Conservation (phyloP, 768 basidiomycete species). For the Ramaria sp. region DNA sequence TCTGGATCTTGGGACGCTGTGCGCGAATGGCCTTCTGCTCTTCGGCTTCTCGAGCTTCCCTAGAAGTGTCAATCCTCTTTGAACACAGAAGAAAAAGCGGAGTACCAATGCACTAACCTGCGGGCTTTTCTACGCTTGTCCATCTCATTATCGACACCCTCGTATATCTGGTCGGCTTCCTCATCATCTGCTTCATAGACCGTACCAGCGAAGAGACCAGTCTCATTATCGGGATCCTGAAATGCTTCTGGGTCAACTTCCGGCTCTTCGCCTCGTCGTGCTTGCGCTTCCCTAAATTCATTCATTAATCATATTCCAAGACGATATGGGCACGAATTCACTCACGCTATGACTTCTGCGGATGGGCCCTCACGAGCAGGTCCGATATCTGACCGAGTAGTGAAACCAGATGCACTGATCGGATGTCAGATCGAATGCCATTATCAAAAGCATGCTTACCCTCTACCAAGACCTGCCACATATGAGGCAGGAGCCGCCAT, state of each 20-base stretch:
- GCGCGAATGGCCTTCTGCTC: slow-evolving; percentile 69
- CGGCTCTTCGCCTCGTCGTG: slow-evolving; percentile 75
- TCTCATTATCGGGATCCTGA: slow-evolving; percentile 97
- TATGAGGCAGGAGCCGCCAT: slow-evolving; percentile 95
- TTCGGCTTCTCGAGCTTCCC: slow-evolving; percentile 69
- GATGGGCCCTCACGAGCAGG: slow-evolving; percentile 93
- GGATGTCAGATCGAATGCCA: slow-evolving; percentile 3
- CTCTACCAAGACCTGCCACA: slow-evolving; percentile 96
- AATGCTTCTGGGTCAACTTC: slow-evolving; percentile 86
- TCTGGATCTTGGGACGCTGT: slow-evolving; percentile 89
- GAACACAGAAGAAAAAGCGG: slow-evolving; percentile 17
- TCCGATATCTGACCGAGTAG: slow-evolving; percentile 96
- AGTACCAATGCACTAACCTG: slow-evolving; percentile 45
- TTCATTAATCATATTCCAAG: slow-evolving; percentile 3
- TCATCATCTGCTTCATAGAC: slow-evolving; percentile 97
- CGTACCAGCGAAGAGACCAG: slow-evolving; percentile 89
- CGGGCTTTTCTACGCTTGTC: slow-evolving; percentile 72
- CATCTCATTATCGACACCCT: slow-evolving; percentile 83
- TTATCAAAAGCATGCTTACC: slow-evolving; percentile 37
- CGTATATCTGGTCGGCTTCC: slow-evolving; percentile 94
- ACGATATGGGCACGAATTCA: slow-evolving; percentile 10
- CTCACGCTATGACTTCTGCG: slow-evolving; percentile 81
- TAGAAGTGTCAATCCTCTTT: slow-evolving; percentile 18
- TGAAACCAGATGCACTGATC: slow-evolving; percentile 86
- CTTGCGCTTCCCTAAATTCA: slow-evolving; percentile 68